Evolutionary conservation across 305 asterid species (phyloP), one percentile per base, ranked within the genome.

Genomic region (Fraxinus baroniana): DNA sequence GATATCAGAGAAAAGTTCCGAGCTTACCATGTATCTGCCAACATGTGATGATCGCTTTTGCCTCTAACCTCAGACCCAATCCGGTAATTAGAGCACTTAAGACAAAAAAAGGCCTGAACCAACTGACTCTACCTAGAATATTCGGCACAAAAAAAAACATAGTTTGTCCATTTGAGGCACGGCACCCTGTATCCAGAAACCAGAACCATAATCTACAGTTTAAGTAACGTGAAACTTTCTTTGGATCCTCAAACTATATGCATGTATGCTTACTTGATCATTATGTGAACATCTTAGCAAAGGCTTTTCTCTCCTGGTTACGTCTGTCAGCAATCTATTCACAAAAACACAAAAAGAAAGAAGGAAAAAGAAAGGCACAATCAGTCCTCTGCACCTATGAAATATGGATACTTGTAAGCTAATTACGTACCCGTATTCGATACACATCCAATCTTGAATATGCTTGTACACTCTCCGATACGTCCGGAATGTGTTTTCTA

Each of bases 291-390:
- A 95, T 90, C 87, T 86, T 91, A 87, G 97, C 84, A 85, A 81
- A 95, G 2, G 98, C 92, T 87, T 89, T 91, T 62, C 81, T 92
- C 94, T 92, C 95, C 92, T 84, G 87, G 52, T 90, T 87, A 60
- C 91, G 93, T 86, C 98, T 89, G 86, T 92, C 93, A 46, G 92
- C 85, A 85, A 94, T 83, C 98, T 93, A 79, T 84, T 82, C 52
- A 17, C 82, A 86, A 37, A 72, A 79, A 71, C 22, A 62, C 35
- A 46, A 39, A 52, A 18, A 64, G 8, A 5, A 2, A 18, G 33
- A 32, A 4, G 20, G 5, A 7, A 10, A 24, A 52, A 41, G 28
- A n/a, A 77, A 62, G 28, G 71, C 71, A 22, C 30, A 62, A 7
- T 79, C 33, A 82, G 82, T 80, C 80, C 68, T 15, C 78, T 68